phyloP scores from a whole-genome alignment of 2,329 filamentous ascomycete genomes.

The Botryotinia globosa region DNA sequence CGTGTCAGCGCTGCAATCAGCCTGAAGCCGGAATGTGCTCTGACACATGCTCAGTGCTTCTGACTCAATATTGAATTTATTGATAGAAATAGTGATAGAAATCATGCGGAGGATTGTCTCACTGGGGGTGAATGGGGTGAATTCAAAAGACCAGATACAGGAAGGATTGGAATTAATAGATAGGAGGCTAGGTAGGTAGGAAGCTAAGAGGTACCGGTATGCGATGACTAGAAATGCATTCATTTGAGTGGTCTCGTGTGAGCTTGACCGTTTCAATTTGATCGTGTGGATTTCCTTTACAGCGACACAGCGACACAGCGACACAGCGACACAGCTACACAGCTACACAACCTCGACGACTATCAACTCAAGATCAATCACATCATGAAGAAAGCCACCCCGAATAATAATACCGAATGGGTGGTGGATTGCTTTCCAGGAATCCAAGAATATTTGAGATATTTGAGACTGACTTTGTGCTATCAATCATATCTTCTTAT shows the following conservation, averaged over 20 bases:
- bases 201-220: not conserved
- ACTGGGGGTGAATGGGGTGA: not conserved
- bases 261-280: conserved; percentile 7
- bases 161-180: not conserved
- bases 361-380: not conserved
- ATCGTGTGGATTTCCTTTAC: not conserved
- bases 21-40: conserved; percentile 12
- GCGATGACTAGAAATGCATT: conserved; percentile 1
- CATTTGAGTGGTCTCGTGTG: conserved; percentile 7
- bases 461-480: not conserved
- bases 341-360: too few relatives aligned
- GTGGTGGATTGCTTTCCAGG: not conserved
- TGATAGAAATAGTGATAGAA: not conserved
- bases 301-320: not conserved
- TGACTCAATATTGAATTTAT: conserved; percentile 1
- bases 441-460: too few relatives aligned
- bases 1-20: not conserved
- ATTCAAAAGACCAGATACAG: not conserved
- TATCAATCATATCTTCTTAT: not conserved
- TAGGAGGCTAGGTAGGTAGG: conserved; percentile 1
- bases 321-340: not conserved
- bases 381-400: not conserved
- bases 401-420: not conserved
- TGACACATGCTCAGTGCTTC: conserved; percentile 15
- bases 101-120: conserved; percentile 12